Base-by-base conservation (phyloP, 495 filamentous ascomycete species). In the Penicillium maclennaniae region DNA sequence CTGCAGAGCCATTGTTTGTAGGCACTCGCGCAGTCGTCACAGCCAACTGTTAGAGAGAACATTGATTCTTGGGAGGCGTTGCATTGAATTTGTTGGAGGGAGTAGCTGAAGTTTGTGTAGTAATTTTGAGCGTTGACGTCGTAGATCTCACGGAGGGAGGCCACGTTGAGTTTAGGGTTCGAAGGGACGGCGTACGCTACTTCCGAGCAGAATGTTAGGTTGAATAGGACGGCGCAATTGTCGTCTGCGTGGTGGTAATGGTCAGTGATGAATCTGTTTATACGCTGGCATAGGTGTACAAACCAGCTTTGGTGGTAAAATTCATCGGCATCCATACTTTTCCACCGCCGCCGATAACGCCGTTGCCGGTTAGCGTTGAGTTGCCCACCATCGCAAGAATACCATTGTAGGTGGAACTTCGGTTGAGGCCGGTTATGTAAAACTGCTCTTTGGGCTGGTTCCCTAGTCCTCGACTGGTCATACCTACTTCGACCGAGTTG, bases 1-100 rank as follows among this genome's bases (percentile, higher is more conserved):
- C 88, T 83, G 74, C 93, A 99, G 38, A 99, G 84, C 93, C 93
- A 99, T 56, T 84, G 70, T 65, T 89, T 95, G 75, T 99, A 99
- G 6, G 89, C 88, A 2, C 56, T 53, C 7, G 76, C 83, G 69
- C 93, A 99, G 71, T 91, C 80, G 21, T 59, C 60, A 74, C 93
- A 99, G 61, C 67, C 79, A 21, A 83, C 79, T 0, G 82, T 87
- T 28, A 97, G 82, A 1, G 91, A 96, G 73, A 92, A 99, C 57
- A 84, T 82, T 4, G 79, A 77, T 43, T 83, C 79, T 20, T 79
- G 70, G 4, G 79, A 76, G 21, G 90, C 87, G 56, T 92, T 79
- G 78, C 93, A 99, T 38, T 89, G 84, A 47, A 92, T 78, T 68
- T 96, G 92, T 52, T 85, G 79, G 16, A 99, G 75, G 8, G 86